Evolutionary conservation across 257 asterid genomes (phyloP).

Genomic region (Eucommia ulmoides): DNA sequence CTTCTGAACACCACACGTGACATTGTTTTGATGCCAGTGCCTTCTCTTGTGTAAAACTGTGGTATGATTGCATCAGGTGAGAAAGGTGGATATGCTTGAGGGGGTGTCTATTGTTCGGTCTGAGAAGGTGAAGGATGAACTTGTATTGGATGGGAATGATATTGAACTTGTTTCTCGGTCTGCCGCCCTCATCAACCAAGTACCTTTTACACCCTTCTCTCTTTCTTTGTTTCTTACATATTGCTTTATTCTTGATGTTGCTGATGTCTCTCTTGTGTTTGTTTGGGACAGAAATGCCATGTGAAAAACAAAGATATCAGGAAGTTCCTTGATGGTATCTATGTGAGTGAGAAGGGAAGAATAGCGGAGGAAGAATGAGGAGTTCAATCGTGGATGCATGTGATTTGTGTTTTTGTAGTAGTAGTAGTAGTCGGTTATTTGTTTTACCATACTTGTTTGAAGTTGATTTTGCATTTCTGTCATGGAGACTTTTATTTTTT

Average conservation of each 20-base stretch:
- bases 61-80: slow-evolving; percentile 33
- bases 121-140: slow-evolving; percentile 79
- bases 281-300: slow-evolving; percentile 51
- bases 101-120: slow-evolving; percentile 65
- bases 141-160: slow-evolving; percentile 69
- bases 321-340: slow-evolving; percentile 79
- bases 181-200: slow-evolving; percentile 70
- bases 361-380: slow-evolving; percentile 48
- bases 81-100: slow-evolving; percentile 82
- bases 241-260: neutral
- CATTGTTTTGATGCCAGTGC: neutral
- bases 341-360: slow-evolving; percentile 73
- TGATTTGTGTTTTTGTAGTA: slow-evolving; percentile 3
- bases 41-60: neutral
- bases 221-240: neutral
- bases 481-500: slow-evolving; percentile 1
- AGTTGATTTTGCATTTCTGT: slow-evolving; percentile 18
- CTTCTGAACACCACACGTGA: no score
- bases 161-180: slow-evolving; percentile 80
- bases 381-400: slow-evolving; percentile 2
- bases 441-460: slow-evolving; percentile 8
- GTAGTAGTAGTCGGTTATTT: slow-evolving; percentile 3
- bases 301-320: slow-evolving; percentile 82
- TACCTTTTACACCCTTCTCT: slow-evolving; percentile 2
- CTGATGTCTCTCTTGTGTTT: slow-evolving; percentile 3